A percentile compares a stretch with the other conserved stretches of the same genome.
Evolutionary conservation across 768 basidiomycete species (phyloP).

Genomic region (Mycena polygramma): DNA sequence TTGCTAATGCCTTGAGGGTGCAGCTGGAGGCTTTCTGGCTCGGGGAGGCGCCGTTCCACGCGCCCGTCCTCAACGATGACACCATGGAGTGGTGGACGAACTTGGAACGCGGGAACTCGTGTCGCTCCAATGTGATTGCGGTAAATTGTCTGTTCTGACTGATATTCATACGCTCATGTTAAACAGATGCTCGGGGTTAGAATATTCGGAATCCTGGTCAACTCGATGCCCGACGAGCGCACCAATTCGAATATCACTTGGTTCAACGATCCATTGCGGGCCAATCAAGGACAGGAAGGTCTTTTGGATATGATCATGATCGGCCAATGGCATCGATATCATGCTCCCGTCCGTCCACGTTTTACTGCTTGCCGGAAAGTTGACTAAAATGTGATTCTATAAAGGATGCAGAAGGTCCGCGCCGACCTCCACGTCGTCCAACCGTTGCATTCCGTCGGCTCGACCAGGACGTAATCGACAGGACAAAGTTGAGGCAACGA

Average conservation of each 20-base stretch:
- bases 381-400: neutral
- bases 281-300: constrained; percentile 11
- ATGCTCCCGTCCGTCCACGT: constrained; percentile 10
- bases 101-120: constrained; percentile 15
- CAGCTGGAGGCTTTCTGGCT: constrained; percentile 25
- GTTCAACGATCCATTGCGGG: constrained; percentile 41
- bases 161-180: neutral
- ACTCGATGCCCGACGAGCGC: constrained; percentile 50
- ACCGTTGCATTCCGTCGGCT: neutral
- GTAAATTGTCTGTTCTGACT: constrained; percentile 37
- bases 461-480: constrained; percentile 7
- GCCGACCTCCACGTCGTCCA: constrained; percentile 1
- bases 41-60: constrained; percentile 38
- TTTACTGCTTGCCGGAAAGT: neutral
- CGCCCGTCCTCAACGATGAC: constrained; percentile 9
- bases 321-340: constrained; percentile 26
- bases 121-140: constrained; percentile 39
- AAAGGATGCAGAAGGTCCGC: constrained; percentile 7
- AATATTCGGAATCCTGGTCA: constrained; percentile 46
- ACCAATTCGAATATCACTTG: constrained; percentile 46
- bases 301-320: constrained; percentile 29
- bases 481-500: constrained; percentile 10
- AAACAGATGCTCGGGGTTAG: constrained; percentile 41
- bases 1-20: neutral
- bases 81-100: constrained; percentile 27